phyloP scores from a whole-genome alignment of 2,329 filamentous ascomycete species.

The Pleoardoris graminearum region DNA sequence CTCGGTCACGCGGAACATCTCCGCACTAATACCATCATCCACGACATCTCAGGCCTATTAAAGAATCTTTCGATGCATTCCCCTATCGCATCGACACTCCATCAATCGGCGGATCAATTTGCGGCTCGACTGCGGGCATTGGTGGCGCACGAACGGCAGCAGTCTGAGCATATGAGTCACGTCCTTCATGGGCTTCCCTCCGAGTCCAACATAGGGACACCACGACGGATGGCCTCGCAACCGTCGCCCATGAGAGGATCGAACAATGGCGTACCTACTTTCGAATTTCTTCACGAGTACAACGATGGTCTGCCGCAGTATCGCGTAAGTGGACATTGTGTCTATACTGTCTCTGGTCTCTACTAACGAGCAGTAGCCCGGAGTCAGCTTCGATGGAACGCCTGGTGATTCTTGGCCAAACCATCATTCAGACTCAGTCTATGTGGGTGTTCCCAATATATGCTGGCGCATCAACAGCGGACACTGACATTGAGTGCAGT shows the following conservation, averaged over 20 bases:
- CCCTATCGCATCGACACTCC: neutral
- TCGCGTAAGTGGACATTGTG: neutral
- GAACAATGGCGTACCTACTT: neutral
- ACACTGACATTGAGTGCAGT: too few relatives aligned
- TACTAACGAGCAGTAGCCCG: too few relatives aligned
- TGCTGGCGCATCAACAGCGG: too few relatives aligned
- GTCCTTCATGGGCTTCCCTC: conserved; percentile 25
- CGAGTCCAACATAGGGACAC: neutral
- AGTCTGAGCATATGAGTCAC: conserved; percentile 30
- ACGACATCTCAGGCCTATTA: conserved; percentile 3
- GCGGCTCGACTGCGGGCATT: neutral
- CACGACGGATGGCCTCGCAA: neutral
- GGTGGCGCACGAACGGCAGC: conserved; percentile 23
- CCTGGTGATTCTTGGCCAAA: too few relatives aligned
- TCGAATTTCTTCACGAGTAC: neutral
- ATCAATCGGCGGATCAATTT: neutral
- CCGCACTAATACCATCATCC: neutral
- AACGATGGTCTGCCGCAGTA: neutral
- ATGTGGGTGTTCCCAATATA: too few relatives aligned
- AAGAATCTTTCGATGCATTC: conserved; percentile 1
- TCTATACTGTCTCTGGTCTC: too few relatives aligned
- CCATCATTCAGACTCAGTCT: too few relatives aligned
- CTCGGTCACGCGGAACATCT: neutral
- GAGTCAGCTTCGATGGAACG: too few relatives aligned
- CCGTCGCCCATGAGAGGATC: neutral